Evolutionary conservation across 441 rosid species (phyloP).

Genomic region (Gossypium lobatum): DNA sequence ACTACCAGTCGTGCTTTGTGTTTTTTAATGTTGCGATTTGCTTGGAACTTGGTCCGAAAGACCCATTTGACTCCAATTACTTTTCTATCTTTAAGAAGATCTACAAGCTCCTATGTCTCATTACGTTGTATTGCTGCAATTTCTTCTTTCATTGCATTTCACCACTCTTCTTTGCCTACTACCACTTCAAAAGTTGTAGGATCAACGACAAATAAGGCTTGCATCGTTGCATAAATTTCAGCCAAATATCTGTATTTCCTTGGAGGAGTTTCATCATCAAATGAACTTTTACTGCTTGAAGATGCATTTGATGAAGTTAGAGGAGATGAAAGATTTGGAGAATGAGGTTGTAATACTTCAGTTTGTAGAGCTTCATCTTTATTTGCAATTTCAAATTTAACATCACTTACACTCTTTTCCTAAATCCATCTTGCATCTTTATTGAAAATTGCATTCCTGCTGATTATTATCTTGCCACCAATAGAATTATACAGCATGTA

Average conservation of each 20-base stretch:
- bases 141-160: neutral
- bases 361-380: neutral
- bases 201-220: neutral
- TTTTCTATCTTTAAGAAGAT: no score
- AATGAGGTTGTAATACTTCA: no score
- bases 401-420: neutral
- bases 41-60: no score
- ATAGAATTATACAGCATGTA: neutral
- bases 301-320: no score
- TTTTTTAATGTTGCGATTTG: no score
- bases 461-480: neutral
- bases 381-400: neutral
- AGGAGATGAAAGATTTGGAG: no score
- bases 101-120: neutral
- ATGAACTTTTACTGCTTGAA: neutral
- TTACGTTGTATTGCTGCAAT: neutral
- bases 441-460: neutral
- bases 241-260: neutral
- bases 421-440: neutral
- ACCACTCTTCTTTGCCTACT: neutral
- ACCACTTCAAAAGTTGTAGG: neutral
- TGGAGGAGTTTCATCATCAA: neutral
- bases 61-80: no score
- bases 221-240: neutral
- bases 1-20: no score